These are phyloP conservation scores for Aureobasidium leucospermi DNA, from an alignment of 2,329 filamentous ascomycete genomes.

Conservation along the genomic window DNA sequence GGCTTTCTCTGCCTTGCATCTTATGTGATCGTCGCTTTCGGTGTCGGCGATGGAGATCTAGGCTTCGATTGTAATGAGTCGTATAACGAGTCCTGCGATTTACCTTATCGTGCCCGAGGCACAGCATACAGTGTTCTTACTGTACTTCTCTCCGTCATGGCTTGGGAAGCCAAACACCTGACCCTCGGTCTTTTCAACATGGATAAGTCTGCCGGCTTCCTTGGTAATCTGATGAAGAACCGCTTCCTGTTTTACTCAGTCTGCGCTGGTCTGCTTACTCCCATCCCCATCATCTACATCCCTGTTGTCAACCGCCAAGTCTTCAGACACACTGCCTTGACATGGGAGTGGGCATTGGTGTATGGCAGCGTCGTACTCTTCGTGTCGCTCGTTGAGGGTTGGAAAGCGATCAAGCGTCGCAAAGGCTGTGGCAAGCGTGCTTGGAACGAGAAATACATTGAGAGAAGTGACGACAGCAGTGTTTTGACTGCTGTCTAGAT, in stretches of 20 bases:
- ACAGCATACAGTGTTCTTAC: constrained; percentile 41
- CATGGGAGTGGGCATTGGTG: constrained; percentile 42
- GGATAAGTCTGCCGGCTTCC: constrained; percentile 27
- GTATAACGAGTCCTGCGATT: constrained; percentile 35
- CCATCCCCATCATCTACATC: constrained; percentile 40
- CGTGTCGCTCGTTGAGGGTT: constrained; percentile 35
- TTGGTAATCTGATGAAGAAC: constrained; percentile 27
- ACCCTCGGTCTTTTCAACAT: constrained; percentile 39
- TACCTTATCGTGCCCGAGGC: constrained; percentile 38
- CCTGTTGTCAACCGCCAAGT: constrained; percentile 39
- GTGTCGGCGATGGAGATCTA: constrained; percentile 36
- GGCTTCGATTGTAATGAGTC: constrained; percentile 38
- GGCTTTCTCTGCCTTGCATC: constrained; percentile 37
- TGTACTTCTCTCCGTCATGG: constrained; percentile 38
- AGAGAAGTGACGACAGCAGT: constrained; percentile 8
- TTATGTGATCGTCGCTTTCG: constrained; percentile 40
- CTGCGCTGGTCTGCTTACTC: constrained; percentile 32
- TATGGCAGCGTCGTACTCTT: constrained; percentile 35
- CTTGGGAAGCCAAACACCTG: constrained; percentile 43
- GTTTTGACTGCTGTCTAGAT: background rate
- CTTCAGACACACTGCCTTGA: constrained; percentile 37
- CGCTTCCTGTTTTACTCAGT: constrained; percentile 38
- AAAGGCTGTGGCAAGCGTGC: background rate
- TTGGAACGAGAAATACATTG: background rate
- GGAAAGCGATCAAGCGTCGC: constrained; percentile 39